Conservation (phyloP, 2,329 filamentous ascomycete species). For the Fusarium sp. region DNA sequence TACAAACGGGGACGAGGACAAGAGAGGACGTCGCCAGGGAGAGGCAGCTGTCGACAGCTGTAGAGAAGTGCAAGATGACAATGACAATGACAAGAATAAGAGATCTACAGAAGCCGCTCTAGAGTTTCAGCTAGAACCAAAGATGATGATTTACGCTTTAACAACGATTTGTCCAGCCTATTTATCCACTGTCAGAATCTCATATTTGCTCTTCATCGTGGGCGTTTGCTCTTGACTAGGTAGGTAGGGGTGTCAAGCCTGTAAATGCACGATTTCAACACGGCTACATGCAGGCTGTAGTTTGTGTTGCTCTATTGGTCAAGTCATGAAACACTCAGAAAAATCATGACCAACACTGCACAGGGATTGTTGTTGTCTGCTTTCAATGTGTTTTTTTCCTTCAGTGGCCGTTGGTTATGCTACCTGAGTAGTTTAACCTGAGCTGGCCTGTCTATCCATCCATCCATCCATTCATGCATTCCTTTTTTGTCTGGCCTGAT, state of each 20-base stretch:
- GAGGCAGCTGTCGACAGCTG: not conserved
- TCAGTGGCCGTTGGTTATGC: not conserved
- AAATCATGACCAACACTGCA: not conserved
- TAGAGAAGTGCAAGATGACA: not conserved
- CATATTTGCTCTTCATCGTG: not conserved
- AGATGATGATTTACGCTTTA: not conserved
- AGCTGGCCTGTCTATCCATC: conserved; percentile 3
- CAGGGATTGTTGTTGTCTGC: not conserved
- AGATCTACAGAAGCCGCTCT: not conserved
- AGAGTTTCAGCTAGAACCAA: not conserved
- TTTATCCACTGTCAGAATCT: not conserved
- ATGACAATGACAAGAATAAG: not conserved
- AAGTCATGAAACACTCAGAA: conserved; percentile 12
- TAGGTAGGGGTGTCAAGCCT: not conserved
- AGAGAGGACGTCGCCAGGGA: not conserved
- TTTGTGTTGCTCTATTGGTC: conserved; percentile 23
- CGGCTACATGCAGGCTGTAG: conserved; percentile 33
- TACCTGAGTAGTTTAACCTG: not conserved
- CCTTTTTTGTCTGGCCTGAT: not conserved
- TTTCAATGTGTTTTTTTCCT: conserved; percentile 13
- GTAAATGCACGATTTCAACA: conserved; percentile 11
- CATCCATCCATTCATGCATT: not conserved
- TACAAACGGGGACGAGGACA: conserved; percentile 24
- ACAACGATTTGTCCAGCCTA: not conserved
- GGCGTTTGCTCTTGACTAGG: conserved; percentile 6